Base-by-base conservation (phyloP, 192 early-diverging fungal genomes). In the Entomortierella chlamydospora region DNA sequence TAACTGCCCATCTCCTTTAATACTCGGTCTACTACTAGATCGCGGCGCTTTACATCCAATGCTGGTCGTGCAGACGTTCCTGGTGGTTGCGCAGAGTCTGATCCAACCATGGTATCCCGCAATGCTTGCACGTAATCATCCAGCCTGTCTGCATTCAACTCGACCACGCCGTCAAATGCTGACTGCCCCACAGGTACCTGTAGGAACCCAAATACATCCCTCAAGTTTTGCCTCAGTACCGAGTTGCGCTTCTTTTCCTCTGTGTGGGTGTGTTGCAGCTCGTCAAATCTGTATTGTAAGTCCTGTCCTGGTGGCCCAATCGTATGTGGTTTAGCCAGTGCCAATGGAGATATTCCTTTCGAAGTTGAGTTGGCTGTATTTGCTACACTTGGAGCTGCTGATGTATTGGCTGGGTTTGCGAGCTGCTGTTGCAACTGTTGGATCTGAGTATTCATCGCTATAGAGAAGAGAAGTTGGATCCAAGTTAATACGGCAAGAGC, bases 51-150 rank as follows among this genome's bases (percentile, higher is more conserved):
- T 25, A 42, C 53, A 47, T 77, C 73, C 13, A 77, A 20, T 10
- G 39, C 15, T 10, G 64, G 33, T 47, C 63, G 57, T 17, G 17
- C 20, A 10, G 2, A 29, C 26, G 52, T 22, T 18, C 20, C 28
- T 5, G 50, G 2, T 5, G 55, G 43, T 6, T 30, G 33, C 0
- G 54, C 23, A 30, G 33, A 39, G 28, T 59, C 71, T 18, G 56
- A 29, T 55, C 72, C 72, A 26, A 78, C 61, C 9, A 79, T 25
- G 12, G 62, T 26, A 37, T 79, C 68, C 20, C 76, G 54, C 6
- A 79, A 30, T n/a, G 57, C 58, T 31, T 79, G 76, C 23, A 79
- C 76, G 43, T 79, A 79, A 8, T 79, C 76, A 22, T 79, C 76
- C 33, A 79, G 26, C 37, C 33, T 70, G 2, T 70, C 68, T 0